These are phyloP conservation scores for Pichia sporocuriosa DNA, from an alignment of 805 yeast genomes.

Conservation along the genomic window DNA sequence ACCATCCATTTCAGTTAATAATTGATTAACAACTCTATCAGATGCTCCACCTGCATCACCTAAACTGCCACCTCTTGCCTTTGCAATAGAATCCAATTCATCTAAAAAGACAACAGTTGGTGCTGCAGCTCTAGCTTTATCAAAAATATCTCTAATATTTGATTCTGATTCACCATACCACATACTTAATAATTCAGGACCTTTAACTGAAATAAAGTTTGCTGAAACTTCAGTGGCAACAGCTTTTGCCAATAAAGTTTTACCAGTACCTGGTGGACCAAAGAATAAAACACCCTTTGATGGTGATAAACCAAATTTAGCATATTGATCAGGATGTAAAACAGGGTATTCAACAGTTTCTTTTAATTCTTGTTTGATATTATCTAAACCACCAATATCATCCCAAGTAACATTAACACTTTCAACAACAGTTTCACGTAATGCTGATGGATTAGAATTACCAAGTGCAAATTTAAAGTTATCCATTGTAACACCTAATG, in stretches of 20 bases:
- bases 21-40: constrained; percentile 93
- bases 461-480: constrained; percentile 97
- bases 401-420: constrained; percentile 98
- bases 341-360: constrained; percentile 99
- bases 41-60: constrained; percentile 98
- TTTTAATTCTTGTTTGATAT: constrained; percentile 91
- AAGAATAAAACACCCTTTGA: constrained; percentile 97
- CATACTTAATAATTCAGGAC: constrained; percentile 95
- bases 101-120: constrained; percentile 98
- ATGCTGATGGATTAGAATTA: constrained; percentile 96
- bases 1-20: constrained; percentile 98
- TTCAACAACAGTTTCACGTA: constrained; percentile 99
- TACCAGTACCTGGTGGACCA: constrained; percentile 99
- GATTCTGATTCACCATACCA: constrained; percentile 99
- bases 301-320: constrained; percentile 96
- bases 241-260: constrained; percentile 95
- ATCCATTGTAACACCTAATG: constrained; percentile 97
- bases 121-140: constrained; percentile 98
- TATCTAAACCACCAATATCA: constrained; percentile 97
- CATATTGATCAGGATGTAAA: constrained; percentile 96
- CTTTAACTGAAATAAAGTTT: constrained; percentile 93
- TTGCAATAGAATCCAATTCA: constrained; percentile 96
- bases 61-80: constrained; percentile 85
- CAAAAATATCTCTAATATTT: constrained; percentile 94
- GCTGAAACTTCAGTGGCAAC: constrained; percentile 99